A percentile compares a stretch with the other conserved stretches of the same genome.
Conservation (phyloP, 2,329 filamentous ascomycete genomes). For the Phaeosphaeriaceae sp. region DNA sequence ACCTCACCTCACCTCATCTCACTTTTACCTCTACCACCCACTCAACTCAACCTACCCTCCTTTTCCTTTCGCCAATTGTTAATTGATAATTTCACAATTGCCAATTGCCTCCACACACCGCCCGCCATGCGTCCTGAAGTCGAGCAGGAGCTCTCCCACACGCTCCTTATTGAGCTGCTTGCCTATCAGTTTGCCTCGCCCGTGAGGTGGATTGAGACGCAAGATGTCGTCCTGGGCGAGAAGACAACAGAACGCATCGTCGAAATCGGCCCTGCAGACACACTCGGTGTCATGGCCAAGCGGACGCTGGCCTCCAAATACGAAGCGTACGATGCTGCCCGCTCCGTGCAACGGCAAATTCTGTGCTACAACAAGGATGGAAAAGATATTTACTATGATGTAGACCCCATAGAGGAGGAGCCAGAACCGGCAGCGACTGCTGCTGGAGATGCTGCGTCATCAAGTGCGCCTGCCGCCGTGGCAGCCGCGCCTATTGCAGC, state of each 20-base stretch:
- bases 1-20: too few species aligned
- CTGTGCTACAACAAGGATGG: conserved; percentile 99
- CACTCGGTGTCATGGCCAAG: conserved; percentile 96
- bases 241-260: conserved; percentile 97
- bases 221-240: conserved; percentile 98
- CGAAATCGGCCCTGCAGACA: conserved; percentile 96
- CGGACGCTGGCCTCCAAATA: conserved; percentile 95
- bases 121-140: conserved; percentile 91
- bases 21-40: too few species aligned
- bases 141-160: conserved; percentile 99
- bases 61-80: too few species aligned
- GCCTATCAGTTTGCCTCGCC: conserved; percentile 99
- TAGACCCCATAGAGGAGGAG: conserved; percentile 87
- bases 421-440: conserved; percentile 62
- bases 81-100: too few species aligned
- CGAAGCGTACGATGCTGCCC: conserved; percentile 96
- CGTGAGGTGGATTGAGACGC: conserved; percentile 99
- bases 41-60: conserved; percentile 12
- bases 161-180: conserved; percentile 95
- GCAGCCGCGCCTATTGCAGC: conserved; percentile 60
- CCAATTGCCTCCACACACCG: conserved; percentile 29
- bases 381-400: conserved; percentile 99
- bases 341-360: conserved; percentile 95
- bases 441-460: conserved; percentile 48
- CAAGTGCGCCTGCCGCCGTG: conserved; percentile 56